These are phyloP conservation scores for Tephrocybe sp. DNA, from an alignment of 768 basidiomycete species.

Conservation along the genomic window DNA sequence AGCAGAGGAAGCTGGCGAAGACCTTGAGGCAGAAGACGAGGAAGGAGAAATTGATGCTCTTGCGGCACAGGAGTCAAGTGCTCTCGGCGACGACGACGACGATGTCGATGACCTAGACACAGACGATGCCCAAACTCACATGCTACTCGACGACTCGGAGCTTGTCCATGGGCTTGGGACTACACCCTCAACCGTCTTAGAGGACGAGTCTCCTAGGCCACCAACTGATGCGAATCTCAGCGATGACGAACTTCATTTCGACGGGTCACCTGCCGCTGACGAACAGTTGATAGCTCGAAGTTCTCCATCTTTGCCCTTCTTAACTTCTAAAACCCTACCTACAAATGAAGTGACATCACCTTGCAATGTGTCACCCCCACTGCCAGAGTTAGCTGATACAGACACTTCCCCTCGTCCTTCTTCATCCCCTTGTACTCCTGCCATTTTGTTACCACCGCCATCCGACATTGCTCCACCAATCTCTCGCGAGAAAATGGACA, in stretches of 20 bases:
- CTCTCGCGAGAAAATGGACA: background rate
- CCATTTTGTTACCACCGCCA: too few species aligned
- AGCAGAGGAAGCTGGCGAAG: slow-evolving; percentile 20
- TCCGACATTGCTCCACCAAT: background rate
- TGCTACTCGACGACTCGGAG: slow-evolving; percentile 14
- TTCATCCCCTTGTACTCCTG: too few species aligned
- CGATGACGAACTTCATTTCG: slow-evolving; percentile 3
- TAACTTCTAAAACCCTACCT: too few species aligned
- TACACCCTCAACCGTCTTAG: slow-evolving; percentile 1
- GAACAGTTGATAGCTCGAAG: slow-evolving; percentile 5
- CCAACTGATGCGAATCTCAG: background rate
- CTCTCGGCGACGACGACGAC: slow-evolving; percentile 4
- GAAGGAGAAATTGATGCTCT: slow-evolving; percentile 11
- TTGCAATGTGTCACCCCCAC: too few species aligned
- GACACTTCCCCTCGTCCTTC: too few species aligned
- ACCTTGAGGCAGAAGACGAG: slow-evolving; percentile 9
- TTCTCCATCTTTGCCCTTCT: background rate
- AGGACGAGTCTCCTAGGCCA: background rate
- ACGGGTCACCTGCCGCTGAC: slow-evolving; percentile 1
- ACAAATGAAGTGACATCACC: too few species aligned
- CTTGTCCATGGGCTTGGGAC: background rate
- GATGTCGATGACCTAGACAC: slow-evolving; percentile 6
- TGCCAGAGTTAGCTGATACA: too few species aligned
- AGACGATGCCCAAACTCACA: slow-evolving; percentile 13
- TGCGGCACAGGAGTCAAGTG: slow-evolving; percentile 1